Evolutionary conservation across 1,284 basidiomycete genomes (phyloP), one percentile per base, ranked within the genome.

Genomic region (Rhodotorula sp.): DNA sequence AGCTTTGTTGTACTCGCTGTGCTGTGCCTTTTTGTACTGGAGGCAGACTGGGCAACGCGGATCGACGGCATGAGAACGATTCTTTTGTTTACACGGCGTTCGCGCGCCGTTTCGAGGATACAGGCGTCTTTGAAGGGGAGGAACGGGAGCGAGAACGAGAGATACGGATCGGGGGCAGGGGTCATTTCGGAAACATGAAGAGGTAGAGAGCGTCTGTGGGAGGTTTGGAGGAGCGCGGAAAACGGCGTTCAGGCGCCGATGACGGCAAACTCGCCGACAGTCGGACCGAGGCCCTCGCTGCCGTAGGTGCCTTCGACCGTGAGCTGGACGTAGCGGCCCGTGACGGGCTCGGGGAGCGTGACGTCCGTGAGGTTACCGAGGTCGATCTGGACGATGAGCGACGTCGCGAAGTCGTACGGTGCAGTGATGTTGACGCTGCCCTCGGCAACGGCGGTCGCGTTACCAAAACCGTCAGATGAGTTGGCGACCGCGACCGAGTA

Each of bases 341-440:
- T n/a, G 14, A 67, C 57, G 4, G 56, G 9, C 23, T 46, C 12
- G 5, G 34, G 9, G 19, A 75, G 64, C 10, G 27, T 4, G 21
- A 65, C 46, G 57, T 75, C 72, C 2, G 74, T 75, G 8, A 63
- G 8, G 69, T 75, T 75, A 44, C 72, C 72, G 53, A 66, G 13
- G 7, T 46, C 49, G 50, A 70, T 53, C 16, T 56, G 54, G 16
- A 74, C 68, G 4, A 54, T 45, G 52, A 52, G 63, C 14, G 70
- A 71, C 1, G 50, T 4, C 2, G 50, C 55, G 19, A 61, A 59
- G 45, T 61, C n/a, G 59, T 48, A 50, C 46, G 67, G 48, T 41
- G 62, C 64, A 10, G 67, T 66, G 44, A 66, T 41, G 27, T 56
- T 62, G 56, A 73, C 60, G 64, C 66, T 67, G 48, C 54, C 64